A percentile compares a stretch with the other conserved stretches of the same genome.
These are phyloP conservation scores for Ocimum tenuiflorum DNA, from an alignment of 257 asterid genomes.

Conservation along the genomic window DNA sequence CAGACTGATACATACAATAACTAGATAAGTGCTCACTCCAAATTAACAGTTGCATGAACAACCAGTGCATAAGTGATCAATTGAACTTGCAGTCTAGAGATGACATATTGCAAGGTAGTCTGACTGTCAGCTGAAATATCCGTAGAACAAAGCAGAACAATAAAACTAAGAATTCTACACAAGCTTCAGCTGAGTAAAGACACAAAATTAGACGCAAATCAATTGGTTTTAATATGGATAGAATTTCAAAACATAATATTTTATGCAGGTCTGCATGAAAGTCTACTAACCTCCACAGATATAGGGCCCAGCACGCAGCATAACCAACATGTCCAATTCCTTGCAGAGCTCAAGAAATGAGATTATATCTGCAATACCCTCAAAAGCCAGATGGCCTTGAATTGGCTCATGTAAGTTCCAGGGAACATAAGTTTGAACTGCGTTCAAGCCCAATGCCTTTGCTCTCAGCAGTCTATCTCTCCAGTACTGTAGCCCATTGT, in stretches of 20 bases:
- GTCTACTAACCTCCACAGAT: conserved; percentile 81
- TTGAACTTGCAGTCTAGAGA: too few relatives aligned
- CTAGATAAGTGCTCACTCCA: too few relatives aligned
- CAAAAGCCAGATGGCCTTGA: conserved; percentile 55
- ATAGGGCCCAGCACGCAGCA: conserved; percentile 95
- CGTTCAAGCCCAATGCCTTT: conserved; percentile 91
- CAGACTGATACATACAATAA: too few relatives aligned
- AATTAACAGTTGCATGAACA: too few relatives aligned
- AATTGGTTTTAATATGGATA: background rate
- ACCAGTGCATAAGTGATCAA: too few relatives aligned
- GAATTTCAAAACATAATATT: background rate
- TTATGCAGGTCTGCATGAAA: background rate
- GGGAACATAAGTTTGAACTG: conserved; percentile 88
- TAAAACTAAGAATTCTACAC: background rate
- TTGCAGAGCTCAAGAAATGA: conserved; percentile 78
- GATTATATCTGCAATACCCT: conserved; percentile 71
- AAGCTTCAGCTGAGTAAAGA: too few relatives aligned
- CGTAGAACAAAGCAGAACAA: background rate
- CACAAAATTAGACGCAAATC: background rate
- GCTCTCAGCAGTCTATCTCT: conserved; percentile 90
- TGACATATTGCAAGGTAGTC: background rate
- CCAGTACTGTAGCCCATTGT: conserved; percentile 60
- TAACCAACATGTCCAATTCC: conserved; percentile 73
- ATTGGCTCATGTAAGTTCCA: conserved; percentile 96
- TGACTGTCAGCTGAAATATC: background rate